Evolutionary conservation across 495 filamentous ascomycete genomes (phyloP).

Genomic region (Parmelia sp.): DNA sequence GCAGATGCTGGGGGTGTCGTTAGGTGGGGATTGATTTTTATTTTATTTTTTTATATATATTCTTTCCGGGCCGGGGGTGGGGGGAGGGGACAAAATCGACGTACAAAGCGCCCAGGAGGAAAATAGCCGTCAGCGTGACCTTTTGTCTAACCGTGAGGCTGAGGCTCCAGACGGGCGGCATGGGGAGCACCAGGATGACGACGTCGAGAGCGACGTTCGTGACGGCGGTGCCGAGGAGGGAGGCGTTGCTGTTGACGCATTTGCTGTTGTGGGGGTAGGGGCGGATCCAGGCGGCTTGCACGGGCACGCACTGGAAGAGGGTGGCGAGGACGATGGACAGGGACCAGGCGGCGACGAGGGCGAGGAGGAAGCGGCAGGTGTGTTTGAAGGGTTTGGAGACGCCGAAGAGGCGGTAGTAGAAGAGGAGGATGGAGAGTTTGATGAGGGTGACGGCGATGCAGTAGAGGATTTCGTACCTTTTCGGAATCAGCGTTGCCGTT

Average conservation of each 20-base stretch:
- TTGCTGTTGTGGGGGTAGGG: slow-evolving; percentile 11
- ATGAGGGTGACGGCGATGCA: slow-evolving; percentile 23
- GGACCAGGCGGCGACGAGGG: slow-evolving; percentile 7
- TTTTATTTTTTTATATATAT: too few relatives aligned
- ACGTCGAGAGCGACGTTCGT: slow-evolving; percentile 28
- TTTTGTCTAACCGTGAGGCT: neutral
- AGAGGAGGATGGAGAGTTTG: slow-evolving; percentile 28
- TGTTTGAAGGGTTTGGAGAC: slow-evolving; percentile 8
- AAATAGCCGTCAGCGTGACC: neutral
- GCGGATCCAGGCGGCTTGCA: slow-evolving; percentile 5
- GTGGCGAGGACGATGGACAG: slow-evolving; percentile 1
- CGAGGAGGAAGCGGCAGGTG: neutral
- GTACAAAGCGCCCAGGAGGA: neutral
- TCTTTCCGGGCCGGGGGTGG: too few relatives aligned
- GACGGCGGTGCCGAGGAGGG: slow-evolving; percentile 21
- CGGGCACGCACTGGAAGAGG: slow-evolving; percentile 15
- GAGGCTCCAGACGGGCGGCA: slow-evolving; percentile 26
- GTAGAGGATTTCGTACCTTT: slow-evolving; percentile 30
- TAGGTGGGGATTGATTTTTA: neutral
- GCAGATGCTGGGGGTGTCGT: neutral
- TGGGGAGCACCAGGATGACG: slow-evolving; percentile 28
- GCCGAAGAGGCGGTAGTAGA: slow-evolving; percentile 31
- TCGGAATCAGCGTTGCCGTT: too few relatives aligned
- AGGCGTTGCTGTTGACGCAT: slow-evolving; percentile 15
- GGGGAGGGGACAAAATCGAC: neutral